A percentile compares a stretch with the other conserved stretches of the same genome.
These are phyloP conservation scores for Skeletonema menzelii DNA, from an alignment of 108 stramenopile species.

Conservation along the genomic window DNA sequence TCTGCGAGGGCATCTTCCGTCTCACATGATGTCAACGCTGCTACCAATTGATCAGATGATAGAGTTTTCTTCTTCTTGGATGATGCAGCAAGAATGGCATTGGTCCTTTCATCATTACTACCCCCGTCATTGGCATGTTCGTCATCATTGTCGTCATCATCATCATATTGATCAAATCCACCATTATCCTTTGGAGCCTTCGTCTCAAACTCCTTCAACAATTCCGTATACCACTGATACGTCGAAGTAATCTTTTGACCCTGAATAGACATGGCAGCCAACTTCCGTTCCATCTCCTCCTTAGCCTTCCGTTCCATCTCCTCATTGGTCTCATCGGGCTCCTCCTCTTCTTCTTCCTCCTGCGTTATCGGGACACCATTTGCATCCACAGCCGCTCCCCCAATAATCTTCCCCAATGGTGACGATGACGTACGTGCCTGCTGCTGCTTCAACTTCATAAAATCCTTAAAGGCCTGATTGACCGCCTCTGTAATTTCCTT, in stretches of 20 bases:
- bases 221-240: constrained; percentile 11
- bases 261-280: not conserved
- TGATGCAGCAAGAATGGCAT: not conserved
- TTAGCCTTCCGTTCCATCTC: constrained; percentile 1
- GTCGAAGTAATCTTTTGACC: constrained; percentile 1
- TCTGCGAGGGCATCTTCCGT: constrained; percentile 32
- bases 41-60: constrained; percentile 15
- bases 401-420: not conserved
- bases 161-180: too few relatives aligned
- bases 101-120: not conserved
- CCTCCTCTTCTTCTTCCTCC: too few relatives aligned
- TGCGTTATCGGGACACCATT: not conserved
- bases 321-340: not conserved
- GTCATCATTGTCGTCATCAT: not conserved
- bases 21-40: constrained; percentile 17
- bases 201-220: constrained; percentile 13
- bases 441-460: constrained; percentile 4
- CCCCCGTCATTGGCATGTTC: not conserved
- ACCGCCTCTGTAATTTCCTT: constrained; percentile 12
- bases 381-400: not conserved
- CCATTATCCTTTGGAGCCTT: constrained; percentile 4
- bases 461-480: constrained; percentile 6
- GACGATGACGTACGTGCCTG: not conserved
- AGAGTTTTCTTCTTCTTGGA: constrained; percentile 2
- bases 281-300: not conserved